A percentile compares a stretch with the other conserved stretches of the same genome.
Conservation (phyloP, 306 rosid genomes). For the Senna tora region DNA sequence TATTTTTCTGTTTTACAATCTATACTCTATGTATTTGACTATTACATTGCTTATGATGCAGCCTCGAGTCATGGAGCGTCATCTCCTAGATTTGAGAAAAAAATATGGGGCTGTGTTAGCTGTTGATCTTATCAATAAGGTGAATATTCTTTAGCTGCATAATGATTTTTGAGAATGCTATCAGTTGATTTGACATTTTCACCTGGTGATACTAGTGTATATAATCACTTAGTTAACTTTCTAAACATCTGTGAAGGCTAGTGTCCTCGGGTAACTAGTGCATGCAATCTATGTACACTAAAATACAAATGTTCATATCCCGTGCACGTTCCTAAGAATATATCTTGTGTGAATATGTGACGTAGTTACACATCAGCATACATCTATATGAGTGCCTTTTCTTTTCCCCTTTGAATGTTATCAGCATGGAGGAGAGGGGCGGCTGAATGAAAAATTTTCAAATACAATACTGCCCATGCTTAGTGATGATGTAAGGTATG, state of each 20-base stretch:
- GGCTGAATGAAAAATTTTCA: constrained; percentile 72
- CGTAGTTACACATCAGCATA: constrained; percentile 21
- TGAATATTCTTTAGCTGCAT: constrained; percentile 39
- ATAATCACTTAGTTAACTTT: constrained; percentile 28
- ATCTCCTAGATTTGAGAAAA: constrained; percentile 91
- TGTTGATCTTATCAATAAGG: constrained; percentile 93
- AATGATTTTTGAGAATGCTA: constrained; percentile 25
- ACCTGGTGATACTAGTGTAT: constrained; percentile 28
- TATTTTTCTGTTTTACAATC: constrained; percentile 31
- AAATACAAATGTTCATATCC: constrained; percentile 14
- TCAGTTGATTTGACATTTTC: constrained; percentile 26
- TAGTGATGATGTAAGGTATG: constrained; percentile 86
- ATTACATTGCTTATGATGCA: constrained; percentile 50
- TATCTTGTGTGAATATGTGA: not conserved
- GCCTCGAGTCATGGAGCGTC: constrained; percentile 84
- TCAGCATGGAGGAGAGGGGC: constrained; percentile 98
- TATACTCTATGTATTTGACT: constrained; percentile 43
- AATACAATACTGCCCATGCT: constrained; percentile 63
- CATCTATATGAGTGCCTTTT: constrained; percentile 36
- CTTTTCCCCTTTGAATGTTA: constrained; percentile 44
- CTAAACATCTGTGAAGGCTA: constrained; percentile 7
- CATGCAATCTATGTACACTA: constrained; percentile 17
- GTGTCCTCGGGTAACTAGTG: constrained; percentile 24
- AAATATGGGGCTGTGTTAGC: constrained; percentile 90
- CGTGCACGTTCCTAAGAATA: not conserved